A percentile compares a stretch with the other conserved stretches of the same genome.
These are phyloP conservation scores for Auriscalpium vulgare DNA, from an alignment of 768 basidiomycete genomes.

Conservation along the genomic window DNA sequence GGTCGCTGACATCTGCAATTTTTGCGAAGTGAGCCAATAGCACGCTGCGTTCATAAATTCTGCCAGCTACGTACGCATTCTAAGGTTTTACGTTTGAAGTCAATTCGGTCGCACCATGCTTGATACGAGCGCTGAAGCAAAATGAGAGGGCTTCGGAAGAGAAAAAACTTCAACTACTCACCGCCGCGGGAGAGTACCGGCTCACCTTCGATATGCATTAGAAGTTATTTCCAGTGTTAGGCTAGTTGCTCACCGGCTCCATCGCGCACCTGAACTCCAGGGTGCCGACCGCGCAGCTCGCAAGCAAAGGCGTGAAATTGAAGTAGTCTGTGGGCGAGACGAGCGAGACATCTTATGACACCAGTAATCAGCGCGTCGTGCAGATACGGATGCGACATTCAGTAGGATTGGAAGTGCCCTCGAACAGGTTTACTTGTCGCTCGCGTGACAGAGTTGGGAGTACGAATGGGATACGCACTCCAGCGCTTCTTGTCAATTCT, in stretches of 20 bases:
- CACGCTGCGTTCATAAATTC: constrained; percentile 16
- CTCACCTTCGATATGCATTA: constrained; percentile 33
- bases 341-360: constrained; percentile 47
- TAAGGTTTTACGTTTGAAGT: constrained; percentile 52
- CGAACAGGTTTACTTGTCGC: neutral
- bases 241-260: constrained; percentile 53
- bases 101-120: constrained; percentile 71
- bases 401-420: no score
- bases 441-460: neutral
- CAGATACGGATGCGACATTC: no score
- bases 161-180: constrained; percentile 22
- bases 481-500: constrained; percentile 65
- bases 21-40: neutral
- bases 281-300: constrained; percentile 72
- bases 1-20: constrained; percentile 53
- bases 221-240: neutral
- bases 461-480: constrained; percentile 33
- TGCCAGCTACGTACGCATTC: constrained; percentile 36
- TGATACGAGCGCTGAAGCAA: constrained; percentile 48
- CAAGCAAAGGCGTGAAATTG: constrained; percentile 62
- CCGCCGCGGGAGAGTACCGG: constrained; percentile 47
- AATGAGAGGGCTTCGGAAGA: no score
- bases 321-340: constrained; percentile 63
- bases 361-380: no score
- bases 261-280: constrained; percentile 75